Evolutionary conservation across 164 flowering plant genomes (phyloP).

Genomic region (Liquidambar formosana): DNA sequence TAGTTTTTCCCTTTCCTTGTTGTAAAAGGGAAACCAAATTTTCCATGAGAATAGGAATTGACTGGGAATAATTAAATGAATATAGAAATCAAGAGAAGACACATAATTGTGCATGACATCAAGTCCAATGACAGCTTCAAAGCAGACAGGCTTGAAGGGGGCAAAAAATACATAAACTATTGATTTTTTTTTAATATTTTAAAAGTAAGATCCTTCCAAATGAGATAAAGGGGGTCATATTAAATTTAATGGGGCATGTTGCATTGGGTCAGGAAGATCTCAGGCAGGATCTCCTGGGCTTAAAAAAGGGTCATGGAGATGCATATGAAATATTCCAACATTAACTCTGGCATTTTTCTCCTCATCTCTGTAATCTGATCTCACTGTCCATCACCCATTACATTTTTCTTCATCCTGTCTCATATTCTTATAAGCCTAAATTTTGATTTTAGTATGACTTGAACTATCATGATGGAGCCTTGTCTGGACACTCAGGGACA

Average conservation of each 20-base stretch:
- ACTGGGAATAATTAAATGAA: constrained; percentile 15
- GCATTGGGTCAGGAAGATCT: constrained; percentile 62
- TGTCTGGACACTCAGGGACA: constrained; percentile 51
- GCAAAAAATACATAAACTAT: constrained; percentile 8
- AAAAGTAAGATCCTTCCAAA: constrained; percentile 36
- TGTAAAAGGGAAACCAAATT: constrained; percentile 13
- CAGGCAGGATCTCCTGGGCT: constrained; percentile 58
- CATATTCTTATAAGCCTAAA: constrained; percentile 15
- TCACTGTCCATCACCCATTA: constrained; percentile 40
- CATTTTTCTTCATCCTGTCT: constrained; percentile 24
- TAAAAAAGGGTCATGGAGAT: constrained; percentile 31
- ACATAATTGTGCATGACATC: constrained; percentile 40
- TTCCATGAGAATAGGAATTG: constrained; percentile 20
- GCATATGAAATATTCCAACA: constrained; percentile 54
- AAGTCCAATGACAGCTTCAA: constrained; percentile 42
- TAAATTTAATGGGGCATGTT: constrained; percentile 35
- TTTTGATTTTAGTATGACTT: constrained; percentile 10
- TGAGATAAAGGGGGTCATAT: constrained; percentile 24
- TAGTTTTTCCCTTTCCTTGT: neutral
- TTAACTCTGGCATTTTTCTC: constrained; percentile 32
- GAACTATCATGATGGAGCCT: constrained; percentile 22
- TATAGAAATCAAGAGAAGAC: constrained; percentile 21
- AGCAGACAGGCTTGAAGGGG: constrained; percentile 38
- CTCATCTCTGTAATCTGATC: constrained; percentile 23
- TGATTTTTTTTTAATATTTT: neutral